These are phyloP conservation scores for Pharus latifolius DNA, from an alignment of 176 grass and related monocot genomes.

Conservation along the genomic window DNA sequence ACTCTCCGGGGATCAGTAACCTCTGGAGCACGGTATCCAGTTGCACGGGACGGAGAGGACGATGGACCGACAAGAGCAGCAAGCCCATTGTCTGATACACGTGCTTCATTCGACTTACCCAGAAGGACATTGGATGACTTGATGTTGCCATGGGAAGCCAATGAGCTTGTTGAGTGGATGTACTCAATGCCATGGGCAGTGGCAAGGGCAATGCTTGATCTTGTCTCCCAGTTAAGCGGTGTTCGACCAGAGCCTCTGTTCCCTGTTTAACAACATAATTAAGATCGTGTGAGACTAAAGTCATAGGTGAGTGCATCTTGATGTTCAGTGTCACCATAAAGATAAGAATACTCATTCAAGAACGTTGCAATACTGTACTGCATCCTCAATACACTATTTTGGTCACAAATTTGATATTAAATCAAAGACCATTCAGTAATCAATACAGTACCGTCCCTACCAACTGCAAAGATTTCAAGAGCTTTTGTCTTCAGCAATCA, in stretches of 20 bases:
- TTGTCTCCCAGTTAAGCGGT: conserved; percentile 43
- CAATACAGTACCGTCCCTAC: not conserved
- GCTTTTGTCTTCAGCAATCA: not conserved
- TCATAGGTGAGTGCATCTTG: not conserved
- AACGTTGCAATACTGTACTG: too few species aligned
- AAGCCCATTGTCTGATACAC: conserved; percentile 62
- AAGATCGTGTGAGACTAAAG: not conserved
- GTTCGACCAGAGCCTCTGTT: conserved; percentile 36
- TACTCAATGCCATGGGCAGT: conserved; percentile 49
- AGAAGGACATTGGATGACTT: conserved; percentile 88
- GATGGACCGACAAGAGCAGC: conserved; percentile 42
- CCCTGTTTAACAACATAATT: conserved; percentile 19
- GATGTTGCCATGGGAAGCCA: conserved; percentile 61
- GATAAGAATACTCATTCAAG: not conserved
- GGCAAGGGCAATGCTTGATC: conserved; percentile 53
- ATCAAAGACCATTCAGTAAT: not conserved
- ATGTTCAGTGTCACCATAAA: conserved; percentile 5
- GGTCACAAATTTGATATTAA: not conserved
- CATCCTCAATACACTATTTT: not conserved
- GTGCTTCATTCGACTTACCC: conserved; percentile 27
- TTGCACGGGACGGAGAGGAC: conserved; percentile 22
- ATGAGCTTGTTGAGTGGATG: conserved; percentile 62
- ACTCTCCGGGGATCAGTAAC: conserved; percentile 48
- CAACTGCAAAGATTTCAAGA: conserved; percentile 3
- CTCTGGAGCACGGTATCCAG: conserved; percentile 64